Evolutionary conservation across 1,284 basidiomycete genomes (phyloP), one percentile per base, ranked within the genome.

Genomic region (Sparassis latifolia): DNA sequence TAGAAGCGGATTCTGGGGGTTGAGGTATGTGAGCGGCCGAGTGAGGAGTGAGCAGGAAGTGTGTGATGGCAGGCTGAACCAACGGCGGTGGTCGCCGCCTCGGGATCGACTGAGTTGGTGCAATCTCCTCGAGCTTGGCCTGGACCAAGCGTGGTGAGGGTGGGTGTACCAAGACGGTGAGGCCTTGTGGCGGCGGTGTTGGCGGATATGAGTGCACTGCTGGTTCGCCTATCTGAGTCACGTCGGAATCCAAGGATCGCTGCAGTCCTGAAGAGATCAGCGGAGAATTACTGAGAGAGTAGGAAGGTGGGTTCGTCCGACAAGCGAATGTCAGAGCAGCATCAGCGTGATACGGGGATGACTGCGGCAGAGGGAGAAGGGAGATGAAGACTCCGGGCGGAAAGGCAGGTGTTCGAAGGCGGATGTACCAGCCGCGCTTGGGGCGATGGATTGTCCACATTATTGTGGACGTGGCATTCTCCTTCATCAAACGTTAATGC

Each of bases 351-450:
- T 82, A 75, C 0, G 77, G 76, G 0, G 80, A 79, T 10, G 69
- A 69, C 33, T 69, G 66, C 0, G 82, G 72, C 0, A 86, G 69
- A 4, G 86, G 83, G 5, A 73, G 67, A 20, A 89, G 67, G 1
- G 82, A 74, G 39, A 89, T 86, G 60, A 77, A 84, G 12, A 78
- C 72, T 3, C 78, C 80, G 12, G 78, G 77, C 1, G 82, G 82
- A 54, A 86, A 86, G 4, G 71, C 62, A 0, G 86, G 86, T 1
- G 84, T 71, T 27, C 83, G 76, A 27, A 90, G 68, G 45, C 83
- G 82, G 54, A 90, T 80, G 64, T 89, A 89, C 87, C 87, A 90
- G 29, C 87, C 87, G 35, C 84, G 78, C 55, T 80, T 78, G 2
- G 87, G 87, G 5, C 81, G 77, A 60, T 89, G 87, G 30, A 89